Conservation (phyloP, 1,284 basidiomycete species). For the Neonothopanus nambi region DNA sequence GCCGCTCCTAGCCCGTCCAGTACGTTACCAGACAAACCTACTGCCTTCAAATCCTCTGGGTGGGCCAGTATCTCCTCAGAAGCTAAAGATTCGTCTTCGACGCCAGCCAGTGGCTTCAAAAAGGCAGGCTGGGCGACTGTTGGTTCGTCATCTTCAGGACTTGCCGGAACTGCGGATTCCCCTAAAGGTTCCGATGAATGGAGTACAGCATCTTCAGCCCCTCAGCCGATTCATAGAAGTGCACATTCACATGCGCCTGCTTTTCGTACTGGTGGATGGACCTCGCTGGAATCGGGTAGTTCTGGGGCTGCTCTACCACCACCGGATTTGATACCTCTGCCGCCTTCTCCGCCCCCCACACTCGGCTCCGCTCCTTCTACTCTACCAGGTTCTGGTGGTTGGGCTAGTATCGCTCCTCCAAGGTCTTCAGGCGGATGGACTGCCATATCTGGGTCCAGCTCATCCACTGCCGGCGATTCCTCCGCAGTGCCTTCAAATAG, state of each 20-base stretch:
- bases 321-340: neutral
- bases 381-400: slow-evolving; percentile 24
- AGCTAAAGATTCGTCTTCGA: slow-evolving; percentile 13
- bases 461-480: slow-evolving; percentile 18
- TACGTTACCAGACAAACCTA: slow-evolving; percentile 32
- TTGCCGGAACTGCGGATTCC: slow-evolving; percentile 14
- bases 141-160: slow-evolving; percentile 22
- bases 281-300: slow-evolving; percentile 49
- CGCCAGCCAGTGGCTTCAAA: slow-evolving; percentile 38
- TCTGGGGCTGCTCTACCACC: slow-evolving; percentile 24
- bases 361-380: slow-evolving; percentile 9
- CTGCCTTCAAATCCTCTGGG: slow-evolving; percentile 41
- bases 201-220: neutral
- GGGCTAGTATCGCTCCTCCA: too few species aligned
- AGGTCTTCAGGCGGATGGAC: too few species aligned
- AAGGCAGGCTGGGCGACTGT: slow-evolving; percentile 64
- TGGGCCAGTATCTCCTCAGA: slow-evolving; percentile 44
- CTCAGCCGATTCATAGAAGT: neutral
- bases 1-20: slow-evolving; percentile 21
- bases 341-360: neutral
- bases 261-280: slow-evolving; percentile 61
- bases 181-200: slow-evolving; percentile 13
- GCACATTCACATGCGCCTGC: slow-evolving; percentile 34
- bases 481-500: slow-evolving; percentile 2
- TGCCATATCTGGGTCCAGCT: too few species aligned